These are phyloP conservation scores for Boeremia exigua DNA, from an alignment of 2,329 filamentous ascomycete species.

Conservation along the genomic window DNA sequence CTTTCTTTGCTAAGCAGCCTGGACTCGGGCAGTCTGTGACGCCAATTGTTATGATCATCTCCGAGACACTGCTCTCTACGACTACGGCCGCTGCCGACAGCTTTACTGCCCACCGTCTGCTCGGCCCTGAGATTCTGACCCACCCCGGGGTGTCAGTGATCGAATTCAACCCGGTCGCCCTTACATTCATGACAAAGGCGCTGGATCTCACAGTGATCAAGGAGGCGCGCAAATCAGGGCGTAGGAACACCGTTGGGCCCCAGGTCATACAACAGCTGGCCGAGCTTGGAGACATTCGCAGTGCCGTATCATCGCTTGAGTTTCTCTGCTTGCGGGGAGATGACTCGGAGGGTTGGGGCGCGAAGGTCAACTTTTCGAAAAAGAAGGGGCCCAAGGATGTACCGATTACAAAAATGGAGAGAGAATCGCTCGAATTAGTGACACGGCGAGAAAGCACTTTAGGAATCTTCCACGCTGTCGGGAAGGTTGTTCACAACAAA, in stretches of 20 bases:
- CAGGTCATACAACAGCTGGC: conserved; percentile 79
- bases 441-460: conserved; percentile 87
- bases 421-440: conserved; percentile 78
- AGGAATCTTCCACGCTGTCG: conserved; percentile 94
- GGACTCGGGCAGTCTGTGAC: conserved; percentile 32
- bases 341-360: conserved; percentile 80
- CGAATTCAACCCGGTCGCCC: conserved; percentile 92
- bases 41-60: conserved; percentile 88
- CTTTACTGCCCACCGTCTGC: conserved; percentile 87
- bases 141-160: conserved; percentile 81
- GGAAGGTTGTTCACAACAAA: conserved; percentile 97
- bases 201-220: conserved; percentile 83
- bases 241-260: conserved; percentile 77
- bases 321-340: conserved; percentile 89
- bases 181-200: conserved; percentile 83
- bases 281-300: conserved; percentile 89
- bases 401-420: conserved; percentile 76
- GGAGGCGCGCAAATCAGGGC: conserved; percentile 78
- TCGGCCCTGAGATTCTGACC: conserved; percentile 83
- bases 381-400: conserved; percentile 62
- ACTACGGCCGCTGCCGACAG: conserved; percentile 86
- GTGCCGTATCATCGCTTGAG: conserved; percentile 88
- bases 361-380: conserved; percentile 69
- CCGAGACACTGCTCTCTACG: conserved; percentile 86
- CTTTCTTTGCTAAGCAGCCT: conserved; percentile 46